phyloP scores from a whole-genome alignment of 805 yeast genomes.

The Vanderwaltozyma yarrowii region DNA sequence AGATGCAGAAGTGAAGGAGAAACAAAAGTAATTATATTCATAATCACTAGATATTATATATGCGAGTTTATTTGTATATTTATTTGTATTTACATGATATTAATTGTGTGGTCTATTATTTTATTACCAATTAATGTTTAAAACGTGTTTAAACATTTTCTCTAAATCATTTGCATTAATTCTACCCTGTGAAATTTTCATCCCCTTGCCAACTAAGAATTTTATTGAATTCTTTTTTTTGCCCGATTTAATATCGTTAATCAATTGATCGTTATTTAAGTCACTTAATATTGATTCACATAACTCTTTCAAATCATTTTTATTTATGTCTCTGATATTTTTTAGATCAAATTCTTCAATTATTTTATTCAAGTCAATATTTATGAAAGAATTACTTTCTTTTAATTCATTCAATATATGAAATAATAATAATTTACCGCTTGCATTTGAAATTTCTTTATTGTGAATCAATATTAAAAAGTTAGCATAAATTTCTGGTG shows the following conservation, averaged over 20 bases:
- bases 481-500: constrained; percentile 41
- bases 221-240: constrained; percentile 57
- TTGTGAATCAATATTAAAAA: constrained; percentile 43
- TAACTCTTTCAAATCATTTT: constrained; percentile 28
- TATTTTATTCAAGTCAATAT: constrained; percentile 31
- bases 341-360: constrained; percentile 46
- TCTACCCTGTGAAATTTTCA: constrained; percentile 67
- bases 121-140: constrained; percentile 11
- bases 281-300: constrained; percentile 38
- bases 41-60: too few relatives aligned
- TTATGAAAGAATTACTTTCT: constrained; percentile 18
- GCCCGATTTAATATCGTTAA: constrained; percentile 45
- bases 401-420: constrained; percentile 46
- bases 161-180: constrained; percentile 31
- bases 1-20: constrained; percentile 70
- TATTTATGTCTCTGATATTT: constrained; percentile 24
- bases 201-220: constrained; percentile 72
- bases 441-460: constrained; percentile 45
- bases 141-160: constrained; percentile 23
- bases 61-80: too few relatives aligned
- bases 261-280: constrained; percentile 39
- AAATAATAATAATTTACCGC: constrained; percentile 54
- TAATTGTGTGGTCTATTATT: too few relatives aligned
- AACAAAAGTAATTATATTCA: neutral
- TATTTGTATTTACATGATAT: neutral